These are phyloP conservation scores for Fraxinus anomala DNA, from an alignment of 257 asterid species.

Conservation along the genomic window DNA sequence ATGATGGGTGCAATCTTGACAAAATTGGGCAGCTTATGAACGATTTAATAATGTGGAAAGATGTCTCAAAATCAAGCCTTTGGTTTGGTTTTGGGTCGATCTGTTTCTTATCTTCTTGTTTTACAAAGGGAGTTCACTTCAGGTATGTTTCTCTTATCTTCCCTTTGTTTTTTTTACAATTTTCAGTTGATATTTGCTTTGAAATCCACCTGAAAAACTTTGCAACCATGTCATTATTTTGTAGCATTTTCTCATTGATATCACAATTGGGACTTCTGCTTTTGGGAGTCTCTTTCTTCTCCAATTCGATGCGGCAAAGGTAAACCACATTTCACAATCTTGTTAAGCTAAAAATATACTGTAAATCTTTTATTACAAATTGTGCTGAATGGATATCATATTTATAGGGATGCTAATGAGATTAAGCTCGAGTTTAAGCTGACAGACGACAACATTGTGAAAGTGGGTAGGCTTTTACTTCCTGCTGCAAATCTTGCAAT, in stretches of 20 bases:
- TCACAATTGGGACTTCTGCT: constrained; percentile 80
- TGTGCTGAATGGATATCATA: constrained; percentile 19
- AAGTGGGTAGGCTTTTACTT: constrained; percentile 61
- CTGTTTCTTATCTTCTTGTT: constrained; percentile 81
- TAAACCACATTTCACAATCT: constrained; percentile 22
- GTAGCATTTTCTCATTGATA: constrained; percentile 76
- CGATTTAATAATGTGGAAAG: constrained; percentile 91
- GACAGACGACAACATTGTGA: constrained; percentile 70
- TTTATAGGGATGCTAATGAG: constrained; percentile 47
- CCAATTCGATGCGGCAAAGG: constrained; percentile 74
- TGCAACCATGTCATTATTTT: constrained; percentile 5
- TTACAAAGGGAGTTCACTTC: constrained; percentile 58
- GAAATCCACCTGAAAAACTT: not conserved
- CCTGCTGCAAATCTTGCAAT: constrained; percentile 79
- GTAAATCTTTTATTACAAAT: not conserved
- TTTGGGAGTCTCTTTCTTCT: constrained; percentile 71
- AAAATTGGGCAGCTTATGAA: constrained; percentile 49
- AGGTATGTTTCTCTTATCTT: constrained; percentile 49
- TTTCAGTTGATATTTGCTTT: not conserved
- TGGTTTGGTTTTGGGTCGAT: constrained; percentile 95
- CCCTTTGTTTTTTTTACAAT: not conserved
- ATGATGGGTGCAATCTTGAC: constrained; percentile 50
- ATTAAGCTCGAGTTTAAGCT: constrained; percentile 52
- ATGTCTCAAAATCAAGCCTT: constrained; percentile 88
- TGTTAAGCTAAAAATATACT: not conserved